Conservation (phyloP, 805 yeast genomes). For the Hanseniaspora lindneri region DNA sequence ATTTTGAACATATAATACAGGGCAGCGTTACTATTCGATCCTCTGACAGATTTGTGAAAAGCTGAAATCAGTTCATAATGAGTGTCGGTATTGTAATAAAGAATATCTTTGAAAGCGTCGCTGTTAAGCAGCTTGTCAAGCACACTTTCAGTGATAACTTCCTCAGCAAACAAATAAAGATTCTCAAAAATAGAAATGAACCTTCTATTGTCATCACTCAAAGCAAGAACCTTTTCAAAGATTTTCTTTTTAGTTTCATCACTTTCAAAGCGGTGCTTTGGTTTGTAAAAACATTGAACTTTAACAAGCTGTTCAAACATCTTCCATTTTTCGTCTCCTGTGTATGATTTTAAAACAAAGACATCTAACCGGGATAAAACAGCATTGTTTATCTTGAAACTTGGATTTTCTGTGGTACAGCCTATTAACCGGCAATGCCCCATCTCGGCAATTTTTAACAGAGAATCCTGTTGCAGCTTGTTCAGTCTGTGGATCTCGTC, state of each 20-base stretch:
- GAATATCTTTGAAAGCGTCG: slow-evolving; percentile 33
- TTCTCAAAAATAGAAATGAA: slow-evolving; percentile 65
- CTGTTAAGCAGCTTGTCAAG: slow-evolving; percentile 37
- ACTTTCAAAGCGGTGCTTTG: slow-evolving; percentile 43
- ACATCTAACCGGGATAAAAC: slow-evolving; percentile 74
- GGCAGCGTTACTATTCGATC: slow-evolving; percentile 82
- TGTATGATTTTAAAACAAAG: slow-evolving; percentile 50
- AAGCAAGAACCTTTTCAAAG: slow-evolving; percentile 52
- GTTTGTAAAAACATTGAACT: slow-evolving; percentile 32
- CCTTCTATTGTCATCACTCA: slow-evolving; percentile 83
- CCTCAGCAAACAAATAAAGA: slow-evolving; percentile 40
- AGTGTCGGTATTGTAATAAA: slow-evolving; percentile 79
- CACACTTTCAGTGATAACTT: slow-evolving; percentile 21
- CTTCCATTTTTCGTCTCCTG: slow-evolving; percentile 17
- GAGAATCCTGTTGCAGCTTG: slow-evolving; percentile 75
- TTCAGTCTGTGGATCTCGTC: slow-evolving; percentile 90
- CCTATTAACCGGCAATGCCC: slow-evolving; percentile 79
- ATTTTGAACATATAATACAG: slow-evolving; percentile 74
- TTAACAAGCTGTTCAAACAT: slow-evolving; percentile 35
- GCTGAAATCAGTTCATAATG: slow-evolving; percentile 96
- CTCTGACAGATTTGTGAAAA: slow-evolving; percentile 84
- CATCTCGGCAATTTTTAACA: slow-evolving; percentile 70
- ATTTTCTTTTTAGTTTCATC: slow-evolving; percentile 43
- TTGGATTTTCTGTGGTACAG: slow-evolving; percentile 96
- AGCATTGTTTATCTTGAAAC: slow-evolving; percentile 70